A percentile compares a stretch with the other conserved stretches of the same genome.
Evolutionary conservation across 805 yeast species (phyloP).

Genomic region (Danielia reshetovae): DNA sequence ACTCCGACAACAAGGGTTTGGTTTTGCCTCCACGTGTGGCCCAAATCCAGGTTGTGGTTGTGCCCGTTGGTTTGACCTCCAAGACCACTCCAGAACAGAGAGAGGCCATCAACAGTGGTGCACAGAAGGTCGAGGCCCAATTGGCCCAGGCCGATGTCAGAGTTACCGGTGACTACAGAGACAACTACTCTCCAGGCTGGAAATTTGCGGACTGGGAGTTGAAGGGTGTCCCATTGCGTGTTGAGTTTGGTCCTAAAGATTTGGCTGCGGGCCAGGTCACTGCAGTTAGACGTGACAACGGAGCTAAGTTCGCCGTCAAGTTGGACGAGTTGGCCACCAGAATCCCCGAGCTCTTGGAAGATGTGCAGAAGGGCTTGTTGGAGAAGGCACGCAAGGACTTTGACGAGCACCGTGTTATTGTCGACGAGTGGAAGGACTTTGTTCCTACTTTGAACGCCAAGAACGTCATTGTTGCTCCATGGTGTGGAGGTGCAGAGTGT

Average conservation of each 20-base stretch:
- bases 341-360: constrained; percentile 74
- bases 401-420: constrained; percentile 79
- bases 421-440: constrained; percentile 85
- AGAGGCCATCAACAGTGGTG: constrained; percentile 63
- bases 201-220: constrained; percentile 96
- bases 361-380: constrained; percentile 73
- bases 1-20: constrained; percentile 96
- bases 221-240: constrained; percentile 89
- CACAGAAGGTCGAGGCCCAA: constrained; percentile 61
- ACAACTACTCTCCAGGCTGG: constrained; percentile 97
- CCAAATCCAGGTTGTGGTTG: constrained; percentile 83
- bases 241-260: constrained; percentile 97
- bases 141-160: constrained; percentile 64
- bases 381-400: constrained; percentile 75
- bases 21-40: constrained; percentile 98
- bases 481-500: constrained; percentile 95
- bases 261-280: constrained; percentile 72
- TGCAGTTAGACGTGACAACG: constrained; percentile 91
- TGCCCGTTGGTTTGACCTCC: constrained; percentile 92
- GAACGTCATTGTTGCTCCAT: constrained; percentile 89
- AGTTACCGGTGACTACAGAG: constrained; percentile 83
- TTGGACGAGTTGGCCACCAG: constrained; percentile 60
- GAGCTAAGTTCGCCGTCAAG: constrained; percentile 65
- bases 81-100: constrained; percentile 79
- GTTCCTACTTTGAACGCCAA: constrained; percentile 88